Evolutionary conservation across 495 filamentous ascomycete genomes (phyloP), one percentile per base, ranked within the genome.

Genomic region (Extremus antarcticus): DNA sequence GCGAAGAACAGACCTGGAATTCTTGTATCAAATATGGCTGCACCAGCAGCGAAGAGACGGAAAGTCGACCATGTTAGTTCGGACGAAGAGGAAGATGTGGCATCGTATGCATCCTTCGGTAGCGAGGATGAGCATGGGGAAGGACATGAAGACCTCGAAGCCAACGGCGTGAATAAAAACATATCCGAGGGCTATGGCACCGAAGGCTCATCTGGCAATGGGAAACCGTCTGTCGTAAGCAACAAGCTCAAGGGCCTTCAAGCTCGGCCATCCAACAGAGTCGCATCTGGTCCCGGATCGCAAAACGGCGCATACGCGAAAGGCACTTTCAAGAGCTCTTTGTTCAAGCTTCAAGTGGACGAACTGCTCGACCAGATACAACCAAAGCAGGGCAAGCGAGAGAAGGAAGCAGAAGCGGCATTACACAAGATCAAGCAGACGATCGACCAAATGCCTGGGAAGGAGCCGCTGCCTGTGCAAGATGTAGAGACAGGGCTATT

Each of bases 341-440:
- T 88, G 59, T 94, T 97, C 71, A 85, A 91, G 60, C 72, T 98
- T 25, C 87, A 96, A 70, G 78, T 89, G 21, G 86, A 95, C 54
- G 90, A 95, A 62, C 70, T 98, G 43, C 65, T 96, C 57, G 70
- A 74, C 20, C 81, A 86, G 54, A 74, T 87, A 39, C 76, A 76
- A 64, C 76, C 84, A 23, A 78, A 85, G 57, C 86, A 90, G 66
- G 77, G 78, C 19, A 83, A 79, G 49, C 76, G 78, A 23, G 73
- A 89, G 54, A 70, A 66, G 1, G 76, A 76, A 23, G 75, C 82
- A n/a, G 85, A 95, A 45, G 74, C 79, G 16, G 77, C 78, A 17
- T 70, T 98, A 47, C 84, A 82, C 63, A 77, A 74, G 49, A 67
- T 96, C 60, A 94, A 90, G 62, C 70, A 64, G 32, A 68, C 79